phyloP scores from a whole-genome alignment of 208 protist species.

The Crithidia acanthocephali region DNA sequence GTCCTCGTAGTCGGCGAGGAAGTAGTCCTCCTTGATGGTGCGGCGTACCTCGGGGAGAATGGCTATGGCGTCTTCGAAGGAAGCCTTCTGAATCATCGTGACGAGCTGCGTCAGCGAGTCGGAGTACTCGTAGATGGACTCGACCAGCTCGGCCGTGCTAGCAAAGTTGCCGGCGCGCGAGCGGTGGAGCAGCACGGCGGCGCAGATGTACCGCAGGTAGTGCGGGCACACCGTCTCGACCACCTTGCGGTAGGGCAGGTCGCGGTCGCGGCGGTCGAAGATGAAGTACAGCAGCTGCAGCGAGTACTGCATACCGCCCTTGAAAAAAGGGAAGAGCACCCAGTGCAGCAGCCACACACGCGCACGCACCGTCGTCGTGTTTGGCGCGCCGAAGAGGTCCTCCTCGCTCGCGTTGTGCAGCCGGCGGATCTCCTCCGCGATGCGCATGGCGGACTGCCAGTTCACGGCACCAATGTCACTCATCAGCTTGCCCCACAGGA shows the following conservation, averaged over 20 bases:
- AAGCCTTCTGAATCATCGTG: constrained; percentile 63
- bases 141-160: constrained; percentile 64
- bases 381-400: constrained; percentile 62
- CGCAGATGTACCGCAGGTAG: constrained; percentile 91
- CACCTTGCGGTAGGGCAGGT: constrained; percentile 77
- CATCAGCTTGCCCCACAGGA: constrained; percentile 91
- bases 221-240: constrained; percentile 92
- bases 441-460: constrained; percentile 83
- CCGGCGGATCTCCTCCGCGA: constrained; percentile 71
- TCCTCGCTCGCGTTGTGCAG: constrained; percentile 77
- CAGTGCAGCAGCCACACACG: constrained; percentile 92
- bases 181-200: constrained; percentile 84
- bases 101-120: constrained; percentile 88
- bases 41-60: constrained; percentile 72
- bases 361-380: constrained; percentile 66
- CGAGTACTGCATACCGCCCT: constrained; percentile 81
- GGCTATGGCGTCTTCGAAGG: constrained; percentile 82
- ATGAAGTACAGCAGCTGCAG: constrained; percentile 81
- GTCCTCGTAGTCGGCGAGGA: constrained; percentile 77
- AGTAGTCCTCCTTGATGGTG: constrained; percentile 80
- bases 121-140: constrained; percentile 85
- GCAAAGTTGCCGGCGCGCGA: constrained; percentile 72
- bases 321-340: constrained; percentile 94
- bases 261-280: constrained; percentile 70
- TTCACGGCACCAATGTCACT: constrained; percentile 84